Base-by-base conservation (phyloP, 129 eudicot species). In the Pulicaria dysenterica region DNA sequence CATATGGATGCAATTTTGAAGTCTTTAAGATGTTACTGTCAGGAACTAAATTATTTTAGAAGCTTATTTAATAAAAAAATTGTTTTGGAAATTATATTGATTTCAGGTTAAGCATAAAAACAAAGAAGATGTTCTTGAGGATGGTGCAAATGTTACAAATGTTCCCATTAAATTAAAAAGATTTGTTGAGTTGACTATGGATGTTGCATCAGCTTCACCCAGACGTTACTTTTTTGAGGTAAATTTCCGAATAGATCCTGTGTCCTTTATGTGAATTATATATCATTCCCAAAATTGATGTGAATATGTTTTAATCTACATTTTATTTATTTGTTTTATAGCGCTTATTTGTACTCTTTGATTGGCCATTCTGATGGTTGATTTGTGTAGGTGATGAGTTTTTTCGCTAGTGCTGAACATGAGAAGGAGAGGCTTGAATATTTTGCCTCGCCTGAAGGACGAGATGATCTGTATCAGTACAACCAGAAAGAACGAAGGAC, bases 151-250 rank as follows among this genome's bases (percentile, higher is more conserved):
- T 68, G 42, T 64, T 43, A 67, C 76, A 47, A 63, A 65, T 43
- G 31, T 53, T 61, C 96, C 96, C 45, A 78, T 90, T 62, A 88
- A 80, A 55, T 59, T 90, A 69, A 88, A 75, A 83, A 79, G 72
- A 19, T 94, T 86, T 83, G 89, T 94, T 66, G 95, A 88, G 85
- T 70, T 84, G 51, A 81, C 93, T 47, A 94, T 94, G 99, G 97
- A 94, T 80, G 67, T 94, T 67, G 77, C 94, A 60, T 94, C 99
- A 73, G 96, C 97, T 65, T 94, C 99, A 41, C 99, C 99, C n/a
- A 85, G 96, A 71, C 91, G 97, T 37, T 94, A 94, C 77, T 86
- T 94, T 72, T 94, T 94, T 90, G 97, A 94, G 99, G 99, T 94
- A 81, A 46, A 49, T 3, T 14, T 54, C 70, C 71, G 37, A 39